Percentiles rank a stretch among this genome's conserved stretches.
phyloP scores from a whole-genome alignment of 495 filamentous ascomycete species.

The Aspergillus heteromorphus region DNA sequence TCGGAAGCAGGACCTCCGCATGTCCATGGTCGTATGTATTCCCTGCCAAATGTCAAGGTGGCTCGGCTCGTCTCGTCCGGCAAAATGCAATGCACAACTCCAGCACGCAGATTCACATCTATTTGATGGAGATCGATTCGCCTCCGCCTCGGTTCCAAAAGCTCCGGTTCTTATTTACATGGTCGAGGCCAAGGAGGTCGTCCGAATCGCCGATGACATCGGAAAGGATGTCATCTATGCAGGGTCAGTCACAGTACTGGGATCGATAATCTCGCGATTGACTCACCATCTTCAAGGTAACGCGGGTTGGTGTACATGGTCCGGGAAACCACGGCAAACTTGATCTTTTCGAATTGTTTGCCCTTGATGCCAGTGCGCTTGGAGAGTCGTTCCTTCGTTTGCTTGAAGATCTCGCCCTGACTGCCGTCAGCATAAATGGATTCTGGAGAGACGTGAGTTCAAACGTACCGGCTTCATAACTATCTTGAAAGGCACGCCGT shows the following conservation, averaged over 20 bases:
- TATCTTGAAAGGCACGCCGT: constrained; percentile 88
- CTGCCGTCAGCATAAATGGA: constrained; percentile 16
- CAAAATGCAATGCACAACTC: background rate
- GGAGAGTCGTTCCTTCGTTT: constrained; percentile 86
- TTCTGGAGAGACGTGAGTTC: background rate
- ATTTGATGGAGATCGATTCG: constrained; percentile 65
- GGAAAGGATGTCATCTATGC: constrained; percentile 73
- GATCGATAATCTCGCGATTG: background rate
- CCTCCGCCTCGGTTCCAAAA: constrained; percentile 55
- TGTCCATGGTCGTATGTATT: background rate
- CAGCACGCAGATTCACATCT: constrained; percentile 18
- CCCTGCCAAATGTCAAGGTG: background rate
- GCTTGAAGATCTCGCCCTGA: constrained; percentile 78
- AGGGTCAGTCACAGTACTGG: background rate
- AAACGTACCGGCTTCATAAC: constrained; percentile 70
- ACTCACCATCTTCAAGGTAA: constrained; percentile 85
- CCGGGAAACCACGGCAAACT: constrained; percentile 78
- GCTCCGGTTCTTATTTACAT: constrained; percentile 66
- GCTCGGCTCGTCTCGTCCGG: background rate
- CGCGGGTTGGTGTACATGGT: constrained; percentile 64
- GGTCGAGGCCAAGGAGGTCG: constrained; percentile 84
- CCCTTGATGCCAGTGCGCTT: constrained; percentile 91
- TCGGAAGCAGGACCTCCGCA: background rate
- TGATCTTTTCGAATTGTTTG: constrained; percentile 97
- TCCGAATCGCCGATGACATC: constrained; percentile 64